These are phyloP conservation scores for Aspergillus pseudonomiae DNA, from an alignment of 2,329 filamentous ascomycete genomes.

Conservation along the genomic window DNA sequence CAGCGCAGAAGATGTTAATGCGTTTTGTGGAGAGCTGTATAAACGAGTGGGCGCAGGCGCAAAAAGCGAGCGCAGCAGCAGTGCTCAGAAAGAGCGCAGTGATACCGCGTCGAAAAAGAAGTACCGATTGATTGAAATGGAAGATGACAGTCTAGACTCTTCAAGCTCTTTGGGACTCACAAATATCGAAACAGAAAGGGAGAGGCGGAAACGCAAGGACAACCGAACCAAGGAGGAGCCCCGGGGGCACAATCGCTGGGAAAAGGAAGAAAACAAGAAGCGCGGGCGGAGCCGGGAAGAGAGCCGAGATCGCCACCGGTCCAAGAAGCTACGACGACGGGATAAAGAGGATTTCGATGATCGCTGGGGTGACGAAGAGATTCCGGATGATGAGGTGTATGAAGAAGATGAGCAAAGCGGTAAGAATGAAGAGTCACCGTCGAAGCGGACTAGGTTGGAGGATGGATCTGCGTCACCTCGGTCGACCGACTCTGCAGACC, in stretches of 20 bases:
- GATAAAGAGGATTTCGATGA: constrained; percentile 68
- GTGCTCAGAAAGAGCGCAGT: constrained; percentile 18
- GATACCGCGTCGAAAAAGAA: constrained; percentile 48
- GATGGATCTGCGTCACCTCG: constrained; percentile 48
- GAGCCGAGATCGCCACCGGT: constrained; percentile 46
- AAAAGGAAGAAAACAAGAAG: constrained; percentile 43
- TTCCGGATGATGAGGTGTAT: constrained; percentile 44
- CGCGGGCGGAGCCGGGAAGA: constrained; percentile 42
- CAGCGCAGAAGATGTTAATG: constrained; percentile 47
- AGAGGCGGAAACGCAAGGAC: constrained; percentile 32
- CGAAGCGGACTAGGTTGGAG: constrained; percentile 71
- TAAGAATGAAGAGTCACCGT: constrained; percentile 69
- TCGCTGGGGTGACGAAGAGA: constrained; percentile 79
- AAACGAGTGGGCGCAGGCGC: constrained; percentile 29
- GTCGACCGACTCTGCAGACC: constrained; percentile 45
- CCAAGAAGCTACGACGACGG: constrained; percentile 56
- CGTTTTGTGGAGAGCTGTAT: constrained; percentile 54
- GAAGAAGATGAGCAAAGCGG: constrained; percentile 53
- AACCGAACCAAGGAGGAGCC: constrained; percentile 21
- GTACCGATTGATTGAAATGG: constrained; percentile 59
- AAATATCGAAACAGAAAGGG: constrained; percentile 43
- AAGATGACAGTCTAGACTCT: constrained; percentile 44
- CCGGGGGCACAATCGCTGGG: constrained; percentile 26
- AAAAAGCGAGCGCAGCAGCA: constrained; percentile 23
- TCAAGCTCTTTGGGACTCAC: constrained; percentile 34